A percentile compares a stretch with the other conserved stretches of the same genome.
These are phyloP conservation scores for Alternaria novae-zelandiae DNA, from an alignment of 2,329 filamentous ascomycete genomes.

Conservation along the genomic window DNA sequence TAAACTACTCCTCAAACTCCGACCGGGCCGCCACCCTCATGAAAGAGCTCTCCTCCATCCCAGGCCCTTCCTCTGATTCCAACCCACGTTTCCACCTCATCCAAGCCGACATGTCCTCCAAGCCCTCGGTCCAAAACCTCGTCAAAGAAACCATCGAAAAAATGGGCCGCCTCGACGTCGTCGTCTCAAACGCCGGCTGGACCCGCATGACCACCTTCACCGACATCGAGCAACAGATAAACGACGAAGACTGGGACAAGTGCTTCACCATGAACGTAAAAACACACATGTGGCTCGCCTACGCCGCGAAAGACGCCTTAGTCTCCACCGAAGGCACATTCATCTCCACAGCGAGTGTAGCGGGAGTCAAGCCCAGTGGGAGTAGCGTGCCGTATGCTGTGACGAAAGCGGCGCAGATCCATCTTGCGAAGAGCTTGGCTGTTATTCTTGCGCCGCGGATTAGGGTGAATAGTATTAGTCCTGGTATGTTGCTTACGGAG, in stretches of 20 bases:
- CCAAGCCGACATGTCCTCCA: conserved; percentile 55
- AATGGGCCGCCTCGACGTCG: conserved; percentile 57
- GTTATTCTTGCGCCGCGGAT: conserved; percentile 67
- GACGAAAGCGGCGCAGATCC: conserved; percentile 76
- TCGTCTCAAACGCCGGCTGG: conserved; percentile 64
- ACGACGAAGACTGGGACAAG: conserved; percentile 69
- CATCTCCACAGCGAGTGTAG: conserved; percentile 68
- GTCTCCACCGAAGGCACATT: conserved; percentile 66
- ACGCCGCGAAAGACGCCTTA: conserved; percentile 64
- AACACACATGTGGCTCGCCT: conserved; percentile 59
- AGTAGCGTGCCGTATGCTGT: conserved; percentile 76
- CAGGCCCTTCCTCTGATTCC: conserved; percentile 28
- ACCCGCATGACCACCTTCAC: conserved; percentile 66
- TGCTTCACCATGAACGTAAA: conserved; percentile 69
- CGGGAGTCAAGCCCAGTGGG: conserved; percentile 68
- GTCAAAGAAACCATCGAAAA: conserved; percentile 52
- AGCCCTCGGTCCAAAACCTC: conserved; percentile 51
- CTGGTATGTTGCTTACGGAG: conserved; percentile 68
- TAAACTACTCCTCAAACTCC: conserved; percentile 57
- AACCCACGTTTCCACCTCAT: conserved; percentile 52
- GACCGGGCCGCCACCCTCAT: conserved; percentile 50
- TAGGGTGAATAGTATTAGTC: conserved; percentile 68
- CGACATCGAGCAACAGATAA: conserved; percentile 64
- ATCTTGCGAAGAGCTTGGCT: conserved; percentile 70
- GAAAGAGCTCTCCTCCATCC: conserved; percentile 50